Evolutionary conservation across 2,329 filamentous ascomycete genomes (phyloP), one percentile per base, ranked within the genome.

Genomic region (Stachybotrys elegans): DNA sequence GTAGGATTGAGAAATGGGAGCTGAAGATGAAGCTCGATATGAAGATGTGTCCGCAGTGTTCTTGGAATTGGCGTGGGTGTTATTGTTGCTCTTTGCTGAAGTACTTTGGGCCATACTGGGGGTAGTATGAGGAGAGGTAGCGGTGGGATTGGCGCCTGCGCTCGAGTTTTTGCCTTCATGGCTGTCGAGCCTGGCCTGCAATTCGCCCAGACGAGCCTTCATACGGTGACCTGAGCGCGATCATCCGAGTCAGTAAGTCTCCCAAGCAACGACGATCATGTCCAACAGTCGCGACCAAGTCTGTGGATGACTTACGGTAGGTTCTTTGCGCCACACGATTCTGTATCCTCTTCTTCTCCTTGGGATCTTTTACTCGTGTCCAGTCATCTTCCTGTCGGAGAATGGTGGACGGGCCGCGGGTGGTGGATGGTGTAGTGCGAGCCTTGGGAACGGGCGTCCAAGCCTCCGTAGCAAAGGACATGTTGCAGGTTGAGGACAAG

Each of bases 341-440:
- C 43, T 61, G 59, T 5, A 61, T 59, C 27, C 57, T 53, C 51
- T 61, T 61, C 52, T 61, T 61, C 46, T 58, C 53, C 42, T 55
- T 57, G 41, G 54, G 57, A 22, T 59, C 55, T 22, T 56, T 52
- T 36, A 58, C 55, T 4, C 51, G 50, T 3, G 57, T 59, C 57
- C 57, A 59, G 48, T 59, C 57, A 36, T 59, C 57, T 37, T 57
- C 57, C n/a, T 49, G 44, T 9, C 45, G 43, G 5, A 55, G 45
- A 14, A 52, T 46, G 9, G 22, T 46, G 3, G 48, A 47, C 6
- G 42, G 42, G 29, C n/a, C n/a, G 25, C 14, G 14, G 31, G 31
- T 7, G 13, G 14, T 12, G 13, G 17, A n/a, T 12, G 43, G 25
- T 2, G 34, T 22, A 13, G 37, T 14, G 13, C 38, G 22, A 9